A percentile compares a stretch with the other conserved stretches of the same genome.
These are phyloP conservation scores for Lactarius akahatsu DNA, from an alignment of 768 basidiomycete genomes.

Conservation along the genomic window DNA sequence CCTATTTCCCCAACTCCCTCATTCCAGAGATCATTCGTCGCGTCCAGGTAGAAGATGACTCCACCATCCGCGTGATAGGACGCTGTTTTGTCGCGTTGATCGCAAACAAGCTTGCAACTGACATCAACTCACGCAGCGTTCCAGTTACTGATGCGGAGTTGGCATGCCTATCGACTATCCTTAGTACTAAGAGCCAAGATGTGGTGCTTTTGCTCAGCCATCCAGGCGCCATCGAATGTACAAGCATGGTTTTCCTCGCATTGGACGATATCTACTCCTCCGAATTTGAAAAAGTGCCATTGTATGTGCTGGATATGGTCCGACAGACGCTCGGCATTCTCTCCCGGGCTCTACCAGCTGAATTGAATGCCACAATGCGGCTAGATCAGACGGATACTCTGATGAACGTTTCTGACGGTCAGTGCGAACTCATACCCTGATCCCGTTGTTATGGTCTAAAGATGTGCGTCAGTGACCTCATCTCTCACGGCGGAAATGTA, in stretches of 20 bases:
- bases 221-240: neutral
- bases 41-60: neutral
- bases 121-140: neutral
- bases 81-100: neutral
- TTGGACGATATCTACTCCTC: neutral
- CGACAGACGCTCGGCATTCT: accelerated
- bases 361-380: neutral
- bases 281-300: accelerated
- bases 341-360: neutral
- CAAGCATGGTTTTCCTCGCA: neutral
- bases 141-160: neutral
- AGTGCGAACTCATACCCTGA: neutral
- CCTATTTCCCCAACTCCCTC: too few relatives aligned
- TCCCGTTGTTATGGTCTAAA: neutral
- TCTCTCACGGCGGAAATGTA: neutral
- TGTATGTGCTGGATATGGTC: neutral
- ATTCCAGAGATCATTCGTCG: neutral
- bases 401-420: neutral
- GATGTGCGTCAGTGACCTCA: neutral
- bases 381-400: neutral
- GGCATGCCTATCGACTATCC: neutral
- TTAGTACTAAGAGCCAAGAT: neutral
- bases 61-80: neutral
- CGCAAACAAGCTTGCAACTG: neutral
- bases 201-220: neutral